Evolutionary conservation across 495 filamentous ascomycete species (phyloP).

Genomic region (Penicillium tannophilum): DNA sequence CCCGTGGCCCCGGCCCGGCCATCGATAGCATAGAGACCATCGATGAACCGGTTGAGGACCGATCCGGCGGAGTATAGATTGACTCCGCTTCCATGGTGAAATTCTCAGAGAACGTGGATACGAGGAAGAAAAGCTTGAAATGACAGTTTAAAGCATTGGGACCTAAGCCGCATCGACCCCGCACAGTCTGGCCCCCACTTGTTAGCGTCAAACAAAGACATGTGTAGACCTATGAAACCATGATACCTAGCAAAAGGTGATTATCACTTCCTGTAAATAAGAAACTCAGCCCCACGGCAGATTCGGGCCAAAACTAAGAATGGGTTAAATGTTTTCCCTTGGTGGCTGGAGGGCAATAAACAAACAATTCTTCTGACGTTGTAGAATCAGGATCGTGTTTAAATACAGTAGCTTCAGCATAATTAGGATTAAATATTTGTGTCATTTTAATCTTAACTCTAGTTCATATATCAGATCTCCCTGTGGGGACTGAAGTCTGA

Average conservation of each 20-base stretch:
- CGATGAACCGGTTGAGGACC: not conserved
- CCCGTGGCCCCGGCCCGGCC: constrained; percentile 12
- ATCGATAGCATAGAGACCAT: constrained; percentile 21
- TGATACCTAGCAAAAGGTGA: not conserved
- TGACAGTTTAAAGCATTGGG: not conserved
- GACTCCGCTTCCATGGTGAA: not conserved
- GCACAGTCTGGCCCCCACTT: not conserved
- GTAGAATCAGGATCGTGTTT: no score
- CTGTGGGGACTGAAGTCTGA: not conserved
- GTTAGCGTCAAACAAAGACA: not conserved
- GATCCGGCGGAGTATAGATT: not conserved
- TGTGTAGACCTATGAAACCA: not conserved
- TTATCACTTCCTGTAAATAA: not conserved
- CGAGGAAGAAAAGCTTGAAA: not conserved
- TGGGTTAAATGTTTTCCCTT: not conserved
- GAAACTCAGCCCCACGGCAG: not conserved
- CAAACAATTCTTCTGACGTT: not conserved
- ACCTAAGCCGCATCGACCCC: not conserved
- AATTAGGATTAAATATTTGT: not conserved
- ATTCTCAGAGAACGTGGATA: not conserved
- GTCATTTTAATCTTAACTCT: not conserved
- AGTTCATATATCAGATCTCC: no score
- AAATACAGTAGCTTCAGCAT: no score
- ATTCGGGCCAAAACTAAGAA: not conserved
- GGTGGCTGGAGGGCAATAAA: not conserved